Evolutionary conservation across 2,329 filamentous ascomycete genomes (phyloP).

Genomic region (Cladosporium sp.): DNA sequence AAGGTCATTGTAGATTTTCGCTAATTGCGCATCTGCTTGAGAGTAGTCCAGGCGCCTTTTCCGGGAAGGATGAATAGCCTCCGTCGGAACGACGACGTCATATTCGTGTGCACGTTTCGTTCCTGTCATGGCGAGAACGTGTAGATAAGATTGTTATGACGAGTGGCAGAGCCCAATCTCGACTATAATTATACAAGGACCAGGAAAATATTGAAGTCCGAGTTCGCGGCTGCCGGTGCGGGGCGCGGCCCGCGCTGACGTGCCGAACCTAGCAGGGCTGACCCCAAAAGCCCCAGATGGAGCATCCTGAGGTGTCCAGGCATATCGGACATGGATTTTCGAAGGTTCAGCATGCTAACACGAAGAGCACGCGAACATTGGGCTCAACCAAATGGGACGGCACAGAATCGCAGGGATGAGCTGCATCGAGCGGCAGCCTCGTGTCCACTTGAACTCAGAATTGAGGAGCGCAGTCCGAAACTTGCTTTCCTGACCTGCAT

Average conservation of each 20-base stretch:
- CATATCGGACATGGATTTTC: neutral
- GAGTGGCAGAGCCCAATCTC: slow-evolving; percentile 1
- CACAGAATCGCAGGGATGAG: neutral
- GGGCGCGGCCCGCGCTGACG: neutral
- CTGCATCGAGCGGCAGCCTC: neutral
- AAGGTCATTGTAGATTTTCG: slow-evolving; percentile 44
- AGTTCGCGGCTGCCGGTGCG: neutral
- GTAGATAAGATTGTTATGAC: slow-evolving; percentile 8
- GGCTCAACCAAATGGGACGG: neutral
- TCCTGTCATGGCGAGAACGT: slow-evolving; percentile 1
- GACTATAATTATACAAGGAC: neutral
- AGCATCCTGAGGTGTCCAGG: neutral
- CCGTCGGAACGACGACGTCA: slow-evolving; percentile 13
- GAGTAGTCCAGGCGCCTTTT: slow-evolving; percentile 33
- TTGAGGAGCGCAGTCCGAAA: neutral
- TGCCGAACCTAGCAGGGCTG: neutral
- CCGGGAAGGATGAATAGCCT: slow-evolving; percentile 26
- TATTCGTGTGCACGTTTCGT: slow-evolving; percentile 22
- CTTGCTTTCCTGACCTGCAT: slow-evolving; percentile 1
- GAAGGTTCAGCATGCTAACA: neutral
- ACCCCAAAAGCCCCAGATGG: neutral
- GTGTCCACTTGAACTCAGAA: neutral
- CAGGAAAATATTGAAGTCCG: slow-evolving; percentile 1
- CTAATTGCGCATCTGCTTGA: slow-evolving; percentile 39
- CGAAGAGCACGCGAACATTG: neutral